A percentile compares a stretch with the other conserved stretches of the same genome.
Evolutionary conservation across 805 yeast genomes (phyloP).

Genomic region (Cyberlindnera nakhonratchasimensis): DNA sequence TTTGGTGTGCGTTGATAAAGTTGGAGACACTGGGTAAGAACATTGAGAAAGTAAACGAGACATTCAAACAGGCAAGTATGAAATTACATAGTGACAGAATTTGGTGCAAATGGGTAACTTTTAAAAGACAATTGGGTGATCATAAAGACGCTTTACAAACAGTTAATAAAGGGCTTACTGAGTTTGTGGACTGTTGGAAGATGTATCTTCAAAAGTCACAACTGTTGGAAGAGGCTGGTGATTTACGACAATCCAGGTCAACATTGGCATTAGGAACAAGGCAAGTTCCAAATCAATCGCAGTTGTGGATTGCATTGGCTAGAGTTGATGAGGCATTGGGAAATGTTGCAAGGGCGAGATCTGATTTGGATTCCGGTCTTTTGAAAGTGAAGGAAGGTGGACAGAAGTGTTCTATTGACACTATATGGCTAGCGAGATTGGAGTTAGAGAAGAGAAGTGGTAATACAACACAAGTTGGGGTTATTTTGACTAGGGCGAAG

Average conservation of each 20-base stretch:
- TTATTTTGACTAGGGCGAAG: conserved; percentile 55
- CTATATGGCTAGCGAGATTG: conserved; percentile 57
- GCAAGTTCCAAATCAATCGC: conserved; percentile 38
- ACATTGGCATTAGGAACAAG: conserved; percentile 47
- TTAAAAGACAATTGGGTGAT: conserved; percentile 41
- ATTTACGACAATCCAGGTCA: conserved; percentile 43
- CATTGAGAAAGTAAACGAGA: conserved; percentile 32
- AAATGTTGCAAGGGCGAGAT: conserved; percentile 57
- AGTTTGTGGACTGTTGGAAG: conserved; percentile 49
- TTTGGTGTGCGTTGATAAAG: conserved; percentile 74
- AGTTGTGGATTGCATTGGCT: conserved; percentile 56
- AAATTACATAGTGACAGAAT: conserved; percentile 42
- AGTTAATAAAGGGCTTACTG: conserved; percentile 43
- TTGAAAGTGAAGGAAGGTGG: conserved; percentile 24
- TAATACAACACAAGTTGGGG: conserved; percentile 49
- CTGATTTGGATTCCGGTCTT: conserved; percentile 66
- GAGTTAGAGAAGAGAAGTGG: conserved; percentile 51
- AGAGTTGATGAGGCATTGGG: conserved; percentile 39
- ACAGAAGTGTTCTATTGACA: conserved; percentile 43
- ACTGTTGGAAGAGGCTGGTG: conserved; percentile 34
- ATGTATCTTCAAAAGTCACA: conserved; percentile 65
- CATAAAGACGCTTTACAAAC: conserved; percentile 37
- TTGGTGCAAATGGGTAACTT: conserved; percentile 59
- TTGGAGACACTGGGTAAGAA: conserved; percentile 47
- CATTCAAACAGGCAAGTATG: conserved; percentile 39